Conservation (phyloP, 192 early-diverging fungal species). For the Obelidium mucronatum region DNA sequence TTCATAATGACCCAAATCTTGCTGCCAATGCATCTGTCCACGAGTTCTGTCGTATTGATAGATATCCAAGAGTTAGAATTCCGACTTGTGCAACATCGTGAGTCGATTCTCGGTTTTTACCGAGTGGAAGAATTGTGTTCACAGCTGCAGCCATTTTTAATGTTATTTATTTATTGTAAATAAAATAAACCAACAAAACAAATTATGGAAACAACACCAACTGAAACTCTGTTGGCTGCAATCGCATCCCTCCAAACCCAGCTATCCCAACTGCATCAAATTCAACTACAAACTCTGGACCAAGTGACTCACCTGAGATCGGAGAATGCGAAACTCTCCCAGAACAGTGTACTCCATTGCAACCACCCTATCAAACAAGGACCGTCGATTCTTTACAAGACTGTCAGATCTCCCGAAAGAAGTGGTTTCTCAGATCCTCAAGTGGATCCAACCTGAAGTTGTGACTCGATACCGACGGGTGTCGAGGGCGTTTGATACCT, state of each 20-base stretch:
- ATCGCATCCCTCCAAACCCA: neutral
- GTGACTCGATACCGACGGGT: neutral
- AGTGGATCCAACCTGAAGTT: neutral
- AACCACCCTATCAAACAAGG: neutral
- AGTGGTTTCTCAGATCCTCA: constrained; percentile 1
- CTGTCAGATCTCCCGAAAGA: constrained; percentile 4
- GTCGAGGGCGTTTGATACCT: neutral
- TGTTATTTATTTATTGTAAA: too few relatives aligned
- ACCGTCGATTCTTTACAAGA: neutral
- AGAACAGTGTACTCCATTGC: neutral
- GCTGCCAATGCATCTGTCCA: constrained; percentile 98
- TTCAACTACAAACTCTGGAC: neutral
- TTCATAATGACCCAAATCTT: constrained; percentile 99
- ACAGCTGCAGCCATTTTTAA: constrained; percentile 2
- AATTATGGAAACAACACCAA: too few relatives aligned
- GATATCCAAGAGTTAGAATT: too few relatives aligned
- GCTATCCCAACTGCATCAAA: neutral
- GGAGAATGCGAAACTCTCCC: neutral
- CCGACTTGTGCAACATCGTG: neutral
- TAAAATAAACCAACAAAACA: too few relatives aligned
- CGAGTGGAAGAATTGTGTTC: constrained; percentile 25
- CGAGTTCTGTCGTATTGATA: constrained; percentile 84
- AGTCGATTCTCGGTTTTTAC: neutral
- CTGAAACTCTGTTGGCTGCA: neutral
- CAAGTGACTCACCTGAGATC: neutral